Conservation (phyloP, 176 grass and related monocot genomes). For the Chrysopogon serrulatus region DNA sequence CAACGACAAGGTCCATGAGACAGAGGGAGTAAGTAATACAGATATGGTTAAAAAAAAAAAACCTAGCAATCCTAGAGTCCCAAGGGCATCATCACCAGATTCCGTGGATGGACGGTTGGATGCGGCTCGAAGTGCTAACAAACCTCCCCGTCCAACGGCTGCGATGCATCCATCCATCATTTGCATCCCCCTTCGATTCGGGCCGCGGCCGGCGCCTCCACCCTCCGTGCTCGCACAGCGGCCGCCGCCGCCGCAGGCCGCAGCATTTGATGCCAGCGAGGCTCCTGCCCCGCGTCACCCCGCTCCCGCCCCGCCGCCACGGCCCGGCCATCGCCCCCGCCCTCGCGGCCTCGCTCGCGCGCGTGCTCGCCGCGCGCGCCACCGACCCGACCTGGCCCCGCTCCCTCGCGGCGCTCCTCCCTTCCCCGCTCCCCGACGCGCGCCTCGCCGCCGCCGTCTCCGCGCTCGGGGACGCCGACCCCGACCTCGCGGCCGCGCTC, state of each 20-base stretch:
- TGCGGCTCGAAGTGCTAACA: not conserved
- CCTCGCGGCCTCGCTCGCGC: conserved; percentile 26
- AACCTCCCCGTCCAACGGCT: not conserved
- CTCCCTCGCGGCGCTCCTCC: conserved; percentile 31
- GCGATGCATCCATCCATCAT: not conserved
- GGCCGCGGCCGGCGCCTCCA: not conserved
- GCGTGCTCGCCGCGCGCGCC: conserved; percentile 33
- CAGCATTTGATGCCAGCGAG: conserved; percentile 31
- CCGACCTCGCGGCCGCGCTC: conserved; percentile 16
- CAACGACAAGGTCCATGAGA: too few species aligned
- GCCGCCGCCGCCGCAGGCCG: not conserved
- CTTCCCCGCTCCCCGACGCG: conserved; percentile 40
- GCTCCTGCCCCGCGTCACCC: conserved; percentile 34
- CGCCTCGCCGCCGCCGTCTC: conserved; percentile 39
- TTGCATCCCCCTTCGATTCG: too few species aligned
- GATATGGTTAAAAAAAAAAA: too few species aligned
- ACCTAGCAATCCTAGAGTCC: too few species aligned
- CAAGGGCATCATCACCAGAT: too few species aligned
- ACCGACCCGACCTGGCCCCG: conserved; percentile 25
- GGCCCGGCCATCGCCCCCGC: not conserved
- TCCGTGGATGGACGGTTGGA: conserved; percentile 15
- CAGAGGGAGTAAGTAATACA: too few species aligned
- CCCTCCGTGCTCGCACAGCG: not conserved
- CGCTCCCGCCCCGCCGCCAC: not conserved
- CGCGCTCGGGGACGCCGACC: conserved; percentile 24